Percentiles rank a stretch among this genome's conserved stretches.
Conservation (phyloP, 2,329 filamentous ascomycete genomes). For the Botrytis galanthina region DNA sequence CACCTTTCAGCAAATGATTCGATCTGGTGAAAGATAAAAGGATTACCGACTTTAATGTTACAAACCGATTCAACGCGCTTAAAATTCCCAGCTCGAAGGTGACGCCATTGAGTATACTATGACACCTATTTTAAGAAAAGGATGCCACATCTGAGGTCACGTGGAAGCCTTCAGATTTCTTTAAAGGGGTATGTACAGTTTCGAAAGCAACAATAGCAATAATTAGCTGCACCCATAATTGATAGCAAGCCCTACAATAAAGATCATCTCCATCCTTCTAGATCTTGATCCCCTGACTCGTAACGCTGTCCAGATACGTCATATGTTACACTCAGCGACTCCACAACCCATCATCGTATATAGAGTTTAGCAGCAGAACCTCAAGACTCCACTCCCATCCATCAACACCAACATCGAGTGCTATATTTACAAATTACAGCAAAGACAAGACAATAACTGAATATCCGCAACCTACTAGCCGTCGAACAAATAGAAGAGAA, state of each 20-base stretch:
- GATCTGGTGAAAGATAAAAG: not conserved
- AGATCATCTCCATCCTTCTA: not conserved
- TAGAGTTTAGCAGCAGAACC: not conserved
- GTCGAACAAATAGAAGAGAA: not conserved
- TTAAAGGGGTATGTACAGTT: too few relatives aligned
- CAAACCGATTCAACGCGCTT: not conserved
- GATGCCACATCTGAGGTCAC: not conserved
- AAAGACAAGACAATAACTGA: not conserved
- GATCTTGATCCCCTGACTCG: not conserved
- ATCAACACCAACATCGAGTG: not conserved
- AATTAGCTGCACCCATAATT: not conserved
- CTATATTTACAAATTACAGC: not conserved
- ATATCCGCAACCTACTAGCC: not conserved
- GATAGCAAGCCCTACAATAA: not conserved
- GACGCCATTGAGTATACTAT: not conserved
- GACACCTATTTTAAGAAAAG: not conserved
- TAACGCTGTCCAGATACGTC: not conserved
- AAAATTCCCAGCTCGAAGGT: fast-evolving
- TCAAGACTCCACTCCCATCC: not conserved
- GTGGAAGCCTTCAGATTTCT: not conserved
- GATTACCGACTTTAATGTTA: fast-evolving
- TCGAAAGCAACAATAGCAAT: not conserved
- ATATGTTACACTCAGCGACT: not conserved
- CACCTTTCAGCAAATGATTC: not conserved
- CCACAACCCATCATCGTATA: not conserved